Evolutionary conservation across 2,329 filamentous ascomycete species (phyloP), one percentile per base, ranked within the genome.

Genomic region (Hypoxylon sp.): DNA sequence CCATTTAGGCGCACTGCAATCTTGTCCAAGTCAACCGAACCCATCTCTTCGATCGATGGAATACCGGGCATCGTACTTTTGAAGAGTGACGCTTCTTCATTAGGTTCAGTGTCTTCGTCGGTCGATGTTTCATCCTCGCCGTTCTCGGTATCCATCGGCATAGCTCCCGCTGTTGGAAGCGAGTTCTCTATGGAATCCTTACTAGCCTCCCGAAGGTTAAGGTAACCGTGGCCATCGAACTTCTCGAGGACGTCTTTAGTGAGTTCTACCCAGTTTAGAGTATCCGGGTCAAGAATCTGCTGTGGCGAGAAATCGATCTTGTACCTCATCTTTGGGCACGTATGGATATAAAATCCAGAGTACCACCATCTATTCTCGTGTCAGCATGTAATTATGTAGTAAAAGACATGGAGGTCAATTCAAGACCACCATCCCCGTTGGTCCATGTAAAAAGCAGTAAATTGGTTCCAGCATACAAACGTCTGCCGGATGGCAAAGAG

Each of bases 261-360:
- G 19, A 92, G 74, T 0, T 80, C 79, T 65, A 89, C 81, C 90
- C 90, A 93, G 7, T 78, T 74, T 65, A 89, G 80, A 0, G 83
- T 84, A 64, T 88, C 85, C 0, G 90, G 89, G 67, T 94, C 90
- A 10, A 94, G 82, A 10, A 95, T 84, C 71, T 89, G 86, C 72
- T 93, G 90, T 1, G 91, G 91, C 10, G 83, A 81, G 74, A 91
- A 95, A 72, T 93, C 89, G 60, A 89, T 90, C 80, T 95, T 95
- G 80, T 95, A 95, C 70, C 84, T 83, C 92, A 95, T 94, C 80
- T 95, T 95, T 55, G 85, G 82, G 71, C 91, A 94, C 56, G 80
- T 87, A 75, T 94, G 91, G 62, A 95, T 94, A 71, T 94, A 95
- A 76, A 88, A 94, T 5, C 92, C 89, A 5, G 84, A 89, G 77